phyloP scores from a whole-genome alignment of 768 basidiomycete genomes.

The Pulveroboletus sp. region DNA sequence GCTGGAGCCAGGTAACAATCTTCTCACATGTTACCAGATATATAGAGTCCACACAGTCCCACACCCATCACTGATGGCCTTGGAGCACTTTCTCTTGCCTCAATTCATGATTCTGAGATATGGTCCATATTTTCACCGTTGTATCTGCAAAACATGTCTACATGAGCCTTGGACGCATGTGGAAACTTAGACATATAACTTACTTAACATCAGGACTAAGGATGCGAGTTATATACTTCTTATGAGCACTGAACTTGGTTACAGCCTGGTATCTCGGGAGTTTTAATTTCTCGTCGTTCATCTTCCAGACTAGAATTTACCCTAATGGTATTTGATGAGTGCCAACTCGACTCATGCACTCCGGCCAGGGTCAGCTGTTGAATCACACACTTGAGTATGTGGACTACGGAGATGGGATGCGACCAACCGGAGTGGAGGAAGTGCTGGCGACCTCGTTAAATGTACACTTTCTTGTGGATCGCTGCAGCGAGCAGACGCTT shows the following conservation, averaged over 20 bases:
- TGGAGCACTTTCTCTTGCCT: constrained; percentile 81
- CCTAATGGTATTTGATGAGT: constrained; percentile 12
- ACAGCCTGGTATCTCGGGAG: constrained; percentile 89
- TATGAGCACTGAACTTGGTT: constrained; percentile 91
- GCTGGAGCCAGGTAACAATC: constrained; percentile 4
- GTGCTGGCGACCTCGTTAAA: constrained; percentile 81
- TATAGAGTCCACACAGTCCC: constrained; percentile 99
- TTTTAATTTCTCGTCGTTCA: constrained; percentile 75
- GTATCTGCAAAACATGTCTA: constrained; percentile 86
- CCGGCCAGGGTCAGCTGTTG: constrained; percentile 69
- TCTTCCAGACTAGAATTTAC: no score
- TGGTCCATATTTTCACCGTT: constrained; percentile 96
- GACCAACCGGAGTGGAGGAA: constrained; percentile 49
- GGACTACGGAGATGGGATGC: constrained; percentile 6
- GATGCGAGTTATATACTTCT: constrained; percentile 89
- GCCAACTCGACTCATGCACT: constrained; percentile 6
- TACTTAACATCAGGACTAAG: constrained; percentile 94
- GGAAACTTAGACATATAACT: constrained; percentile 22
- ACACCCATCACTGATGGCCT: constrained; percentile 98
- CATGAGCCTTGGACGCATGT: constrained; percentile 12
- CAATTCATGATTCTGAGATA: constrained; percentile 82
- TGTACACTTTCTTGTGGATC: constrained; percentile 90
- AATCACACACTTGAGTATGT: constrained; percentile 17
- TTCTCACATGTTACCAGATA: constrained; percentile 90
- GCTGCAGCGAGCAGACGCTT: constrained; percentile 93